Base-by-base conservation (phyloP, 2,329 filamentous ascomycete genomes). In the Chrysosporium queenslandicum region DNA sequence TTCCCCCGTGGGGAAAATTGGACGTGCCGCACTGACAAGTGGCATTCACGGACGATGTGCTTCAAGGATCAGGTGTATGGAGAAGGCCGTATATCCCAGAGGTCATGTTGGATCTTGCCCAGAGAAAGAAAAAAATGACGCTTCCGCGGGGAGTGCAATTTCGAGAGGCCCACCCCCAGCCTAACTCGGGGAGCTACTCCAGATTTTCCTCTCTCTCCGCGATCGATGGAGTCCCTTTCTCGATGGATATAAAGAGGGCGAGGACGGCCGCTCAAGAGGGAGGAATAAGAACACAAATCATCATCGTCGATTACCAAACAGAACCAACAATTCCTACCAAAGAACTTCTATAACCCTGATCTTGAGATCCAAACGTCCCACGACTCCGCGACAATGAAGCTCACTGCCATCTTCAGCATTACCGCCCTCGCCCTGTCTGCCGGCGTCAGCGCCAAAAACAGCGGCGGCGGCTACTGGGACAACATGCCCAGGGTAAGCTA, bases 221-320 rank as follows among this genome's bases (percentile, higher is more conserved):
- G 32, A 40, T 48, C 23, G 34, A 48, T 36, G 45, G 18, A 16
- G n/a, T 14, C 30, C 14, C n/a, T n/a, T n/a, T n/a, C n/a, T n/a
- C n/a, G n/a, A n/a, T n/a, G n/a, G n/a, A 34, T 48, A 48, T 48
- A 40, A 48, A 48, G 39, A 48, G 6, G 20, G 20, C 8, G 34
- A 18, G 11, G 21, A 39, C 40, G 20, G 3, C 46, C 46, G 12
- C 34, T 3, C 12, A 21, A 18, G 32, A 48, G 14, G 11, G 39
- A 41, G 12, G 36, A 41, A 7, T 12, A 23, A 41, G 18, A 5
- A 12, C 8, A 14, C 4, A 21, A 40, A 40, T 20, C 37, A 36
- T 36, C 16, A 37, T 37, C 34, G 34, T n/a, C 34, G 9, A 8
- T n/a, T n/a, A n/a, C n/a, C n/a, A n/a, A n/a, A n/a, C n/a, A n/a